A percentile compares a stretch with the other conserved stretches of the same genome.
These are phyloP conservation scores for Zygosaccharomyces sapae DNA, from an alignment of 1,139 yeast species.

Conservation along the genomic window DNA sequence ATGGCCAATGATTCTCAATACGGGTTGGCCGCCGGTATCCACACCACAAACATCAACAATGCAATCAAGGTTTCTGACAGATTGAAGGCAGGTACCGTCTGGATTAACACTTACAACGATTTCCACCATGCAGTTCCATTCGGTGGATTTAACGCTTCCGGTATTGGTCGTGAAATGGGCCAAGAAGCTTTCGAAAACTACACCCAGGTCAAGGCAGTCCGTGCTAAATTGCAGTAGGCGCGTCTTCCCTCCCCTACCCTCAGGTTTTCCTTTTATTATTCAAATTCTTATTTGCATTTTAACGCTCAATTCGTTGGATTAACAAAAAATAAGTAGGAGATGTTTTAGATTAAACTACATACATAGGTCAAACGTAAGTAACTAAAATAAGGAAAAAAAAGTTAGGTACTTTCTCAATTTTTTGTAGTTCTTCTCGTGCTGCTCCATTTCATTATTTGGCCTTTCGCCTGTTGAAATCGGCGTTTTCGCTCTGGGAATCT, in stretches of 20 bases:
- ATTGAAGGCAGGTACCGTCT: slow-evolving; percentile 57
- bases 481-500: background rate
- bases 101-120: slow-evolving; percentile 52
- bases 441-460: background rate
- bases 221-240: slow-evolving; percentile 37
- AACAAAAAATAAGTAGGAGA: too few species aligned
- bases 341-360: too few species aligned
- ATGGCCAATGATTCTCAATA: slow-evolving; percentile 54
- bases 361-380: too few species aligned
- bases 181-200: slow-evolving; percentile 56
- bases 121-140: slow-evolving; percentile 49
- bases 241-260: too few species aligned
- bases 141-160: slow-evolving; percentile 62
- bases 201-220: slow-evolving; percentile 58
- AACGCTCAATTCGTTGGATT: too few species aligned
- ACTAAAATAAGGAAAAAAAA: too few species aligned
- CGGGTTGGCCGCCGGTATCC: slow-evolving; percentile 63
- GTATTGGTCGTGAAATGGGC: slow-evolving; percentile 69
- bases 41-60: slow-evolving; percentile 46
- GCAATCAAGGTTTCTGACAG: slow-evolving; percentile 48
- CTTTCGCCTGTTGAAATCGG: background rate
- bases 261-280: too few species aligned
- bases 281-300: too few species aligned
- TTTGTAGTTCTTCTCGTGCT: background rate
- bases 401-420: too few species aligned